Base-by-base conservation (phyloP, 1,139 yeast species). In the Scheffersomyces quercinus region DNA sequence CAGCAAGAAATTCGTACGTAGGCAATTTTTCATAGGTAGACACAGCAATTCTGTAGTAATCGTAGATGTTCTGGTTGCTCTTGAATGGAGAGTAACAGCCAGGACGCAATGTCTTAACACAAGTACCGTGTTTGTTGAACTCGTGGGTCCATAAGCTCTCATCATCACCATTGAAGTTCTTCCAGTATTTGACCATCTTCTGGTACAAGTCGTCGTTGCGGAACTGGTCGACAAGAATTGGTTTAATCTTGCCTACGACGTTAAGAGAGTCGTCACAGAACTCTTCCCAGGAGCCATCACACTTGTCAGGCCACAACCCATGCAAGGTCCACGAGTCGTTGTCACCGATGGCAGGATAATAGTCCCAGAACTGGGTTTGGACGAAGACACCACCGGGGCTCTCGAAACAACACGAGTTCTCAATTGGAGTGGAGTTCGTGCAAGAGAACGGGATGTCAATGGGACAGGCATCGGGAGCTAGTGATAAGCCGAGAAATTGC, bases 341-440 rank as follows among this genome's bases (percentile, higher is more conserved):
- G 24, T 50, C 52, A 2, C 97, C 96, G 47, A 85, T 75, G 2
- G 95, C 83, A 0, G 97, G 97, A 47, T 72, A 70, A 59, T 87
- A 88, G 63, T 90, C 96, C 98, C 98, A 93, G 65, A 91, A 90
- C 62, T 93, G 98, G 0, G 98, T 88, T 56, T 84, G 88, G 39
- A 91, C 65, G 35, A 91, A 71, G 12, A 90, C 76, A 1, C 98
- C 97, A 29, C 95, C 93, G 3, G 96, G 95, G 39, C 82, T 77
- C 59, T 91, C 97, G 62, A 83, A 88, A 62, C 98, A 93, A 59
- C 99, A 93, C 1, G 82, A 62, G 56, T 85, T 77, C 1, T 53
- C 64, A 12, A 75, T 68, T 1, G 67, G 67, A 4, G 69, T 60
- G 12, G 64, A 52, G 37, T 62, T 58, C 14, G 76, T 64, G 56